Conservation (phyloP, 306 rosid species). For the Prunus campanulata region DNA sequence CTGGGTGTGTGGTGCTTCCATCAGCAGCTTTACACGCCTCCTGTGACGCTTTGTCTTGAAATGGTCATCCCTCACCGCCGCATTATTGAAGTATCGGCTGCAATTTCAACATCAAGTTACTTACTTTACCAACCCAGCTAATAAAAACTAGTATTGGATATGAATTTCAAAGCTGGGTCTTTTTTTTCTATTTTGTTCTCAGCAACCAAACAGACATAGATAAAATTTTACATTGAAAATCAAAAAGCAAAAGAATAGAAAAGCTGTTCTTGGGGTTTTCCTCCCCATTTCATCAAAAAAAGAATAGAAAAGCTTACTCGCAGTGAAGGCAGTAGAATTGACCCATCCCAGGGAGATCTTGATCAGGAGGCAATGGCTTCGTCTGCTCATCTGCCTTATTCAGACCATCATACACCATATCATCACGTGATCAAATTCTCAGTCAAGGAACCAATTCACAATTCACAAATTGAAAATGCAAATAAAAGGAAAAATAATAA, state of each 20-base stretch:
- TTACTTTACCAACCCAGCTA: neutral
- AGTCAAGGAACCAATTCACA: conserved; percentile 41
- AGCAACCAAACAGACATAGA: neutral
- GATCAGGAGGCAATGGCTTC: conserved; percentile 58
- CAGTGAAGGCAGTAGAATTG: conserved; percentile 83
- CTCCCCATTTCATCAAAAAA: too few relatives aligned
- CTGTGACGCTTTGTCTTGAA: conserved; percentile 87
- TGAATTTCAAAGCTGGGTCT: neutral
- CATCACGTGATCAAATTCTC: conserved; percentile 53
- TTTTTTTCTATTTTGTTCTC: neutral
- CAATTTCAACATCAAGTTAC: conserved; percentile 15
- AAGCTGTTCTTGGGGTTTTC: conserved; percentile 1
- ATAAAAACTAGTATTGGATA: neutral
- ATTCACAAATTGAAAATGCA: neutral
- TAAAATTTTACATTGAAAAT: neutral
- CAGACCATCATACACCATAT: conserved; percentile 68
- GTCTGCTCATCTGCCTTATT: conserved; percentile 50
- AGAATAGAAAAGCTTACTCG: conserved; percentile 53
- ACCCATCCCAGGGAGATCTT: conserved; percentile 96
- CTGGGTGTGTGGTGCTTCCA: conserved; percentile 91
- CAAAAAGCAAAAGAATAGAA: neutral
- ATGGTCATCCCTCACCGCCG: conserved; percentile 81
- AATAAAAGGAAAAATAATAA: neutral
- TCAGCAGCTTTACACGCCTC: conserved; percentile 69
- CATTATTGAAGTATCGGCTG: conserved; percentile 86